Evolutionary conservation across 2,329 filamentous ascomycete genomes (phyloP).

Genomic region (Cladosporium sp.): DNA sequence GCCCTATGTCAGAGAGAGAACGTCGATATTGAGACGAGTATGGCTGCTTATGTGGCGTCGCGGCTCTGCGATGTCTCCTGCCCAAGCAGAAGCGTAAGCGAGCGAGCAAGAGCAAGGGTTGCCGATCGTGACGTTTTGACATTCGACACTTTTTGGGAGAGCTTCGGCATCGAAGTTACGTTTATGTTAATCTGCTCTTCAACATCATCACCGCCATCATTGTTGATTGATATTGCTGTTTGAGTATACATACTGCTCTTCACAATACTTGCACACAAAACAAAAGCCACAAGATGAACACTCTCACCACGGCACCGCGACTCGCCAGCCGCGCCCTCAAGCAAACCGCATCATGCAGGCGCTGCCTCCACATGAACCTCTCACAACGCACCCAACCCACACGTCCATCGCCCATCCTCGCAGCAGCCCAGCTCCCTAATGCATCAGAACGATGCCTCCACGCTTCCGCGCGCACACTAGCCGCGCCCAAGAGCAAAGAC

Average conservation of each 20-base stretch:
- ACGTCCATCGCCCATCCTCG: not conserved
- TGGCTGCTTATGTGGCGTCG: slow-evolving; percentile 10
- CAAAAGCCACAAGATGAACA: not conserved
- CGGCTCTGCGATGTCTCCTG: not conserved
- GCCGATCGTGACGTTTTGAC: slow-evolving; percentile 8
- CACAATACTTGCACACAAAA: not conserved
- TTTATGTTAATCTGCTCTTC: not conserved
- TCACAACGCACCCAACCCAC: slow-evolving; percentile 14
- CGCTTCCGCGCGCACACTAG: slow-evolving; percentile 12
- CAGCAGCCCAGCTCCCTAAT: not conserved
- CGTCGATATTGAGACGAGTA: not conserved
- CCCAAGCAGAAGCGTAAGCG: not conserved
- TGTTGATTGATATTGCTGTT: not conserved
- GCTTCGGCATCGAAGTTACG: not conserved
- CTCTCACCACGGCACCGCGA: not conserved
- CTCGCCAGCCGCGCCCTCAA: slow-evolving; percentile 12
- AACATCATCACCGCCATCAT: not conserved
- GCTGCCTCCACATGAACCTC: slow-evolving; percentile 21
- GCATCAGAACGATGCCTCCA: slow-evolving; percentile 2
- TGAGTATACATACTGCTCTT: not conserved
- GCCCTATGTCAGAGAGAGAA: not conserved
- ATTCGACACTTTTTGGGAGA: slow-evolving; percentile 4
- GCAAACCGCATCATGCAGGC: slow-evolving; percentile 9
- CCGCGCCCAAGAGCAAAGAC: slow-evolving; percentile 51
- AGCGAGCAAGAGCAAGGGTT: too few relatives aligned